Percentiles rank a stretch among this genome's conserved stretches.
Conservation (phyloP, 2,329 filamentous ascomycete species). For the Penicillium concentricum region DNA sequence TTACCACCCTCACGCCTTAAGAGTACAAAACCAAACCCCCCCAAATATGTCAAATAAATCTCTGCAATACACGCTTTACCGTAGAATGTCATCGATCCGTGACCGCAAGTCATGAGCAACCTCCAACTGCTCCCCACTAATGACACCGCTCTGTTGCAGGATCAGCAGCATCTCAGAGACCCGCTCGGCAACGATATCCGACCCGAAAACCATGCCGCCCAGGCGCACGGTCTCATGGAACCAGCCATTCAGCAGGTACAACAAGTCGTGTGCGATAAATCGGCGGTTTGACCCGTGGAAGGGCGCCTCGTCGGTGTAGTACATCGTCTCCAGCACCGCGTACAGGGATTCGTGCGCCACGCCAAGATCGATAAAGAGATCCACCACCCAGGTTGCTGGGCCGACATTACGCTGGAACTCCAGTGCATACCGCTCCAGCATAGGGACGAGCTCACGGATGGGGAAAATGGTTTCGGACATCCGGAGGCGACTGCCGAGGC, state of each 20-base stretch:
- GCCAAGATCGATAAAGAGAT: conserved; percentile 63
- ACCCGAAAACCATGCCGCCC: conserved; percentile 58
- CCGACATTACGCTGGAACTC: conserved; percentile 50
- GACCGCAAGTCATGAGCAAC: conserved; percentile 42
- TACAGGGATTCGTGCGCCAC: conserved; percentile 63
- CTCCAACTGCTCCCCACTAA: conserved; percentile 37
- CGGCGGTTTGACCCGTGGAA: conserved; percentile 60
- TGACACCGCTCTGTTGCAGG: conserved; percentile 44
- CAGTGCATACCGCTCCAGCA: conserved; percentile 56
- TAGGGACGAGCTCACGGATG: conserved; percentile 53
- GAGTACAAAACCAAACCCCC: not conserved
- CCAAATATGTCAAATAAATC: not conserved
- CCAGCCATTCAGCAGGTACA: conserved; percentile 63
- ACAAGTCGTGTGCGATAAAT: conserved; percentile 59
- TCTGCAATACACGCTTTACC: conserved; percentile 25
- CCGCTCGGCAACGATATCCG: conserved; percentile 55
- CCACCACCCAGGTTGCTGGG: conserved; percentile 59
- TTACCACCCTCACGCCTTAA: conserved; percentile 15
- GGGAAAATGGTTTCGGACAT: conserved; percentile 58
- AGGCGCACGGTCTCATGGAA: conserved; percentile 55
- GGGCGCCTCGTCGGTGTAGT: conserved; percentile 65
- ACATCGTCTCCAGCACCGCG: conserved; percentile 63
- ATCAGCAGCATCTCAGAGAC: conserved; percentile 47
- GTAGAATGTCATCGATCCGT: conserved; percentile 42
- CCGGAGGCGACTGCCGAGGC: conserved; percentile 56